Evolutionary conservation across 768 basidiomycete species (phyloP).

Genomic region (Mycena chlorophos): DNA sequence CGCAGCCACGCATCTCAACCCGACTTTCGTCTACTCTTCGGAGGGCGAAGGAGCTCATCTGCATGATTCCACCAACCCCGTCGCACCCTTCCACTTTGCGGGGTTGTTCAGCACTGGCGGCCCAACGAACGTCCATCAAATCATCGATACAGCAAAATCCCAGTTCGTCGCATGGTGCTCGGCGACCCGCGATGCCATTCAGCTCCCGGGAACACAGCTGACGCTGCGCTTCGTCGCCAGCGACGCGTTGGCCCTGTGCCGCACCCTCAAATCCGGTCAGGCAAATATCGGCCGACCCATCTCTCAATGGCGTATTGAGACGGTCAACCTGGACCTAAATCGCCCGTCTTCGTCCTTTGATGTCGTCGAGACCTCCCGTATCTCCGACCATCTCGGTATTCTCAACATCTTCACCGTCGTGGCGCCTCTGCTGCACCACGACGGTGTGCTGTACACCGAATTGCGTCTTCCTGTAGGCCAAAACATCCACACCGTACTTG

Average conservation of each 20-base stretch:
- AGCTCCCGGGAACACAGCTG: background rate
- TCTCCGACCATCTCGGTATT: slow-evolving; percentile 47
- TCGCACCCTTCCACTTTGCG: slow-evolving; percentile 42
- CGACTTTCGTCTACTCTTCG: slow-evolving; percentile 44
- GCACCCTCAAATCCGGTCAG: slow-evolving; percentile 30
- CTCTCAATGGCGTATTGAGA: slow-evolving; percentile 34
- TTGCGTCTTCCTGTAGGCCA: slow-evolving; percentile 33
- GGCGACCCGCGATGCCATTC: slow-evolving; percentile 15
- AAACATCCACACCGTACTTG: slow-evolving; percentile 33
- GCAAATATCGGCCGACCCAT: slow-evolving; percentile 31
- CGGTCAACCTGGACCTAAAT: slow-evolving; percentile 31
- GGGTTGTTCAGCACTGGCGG: slow-evolving; percentile 1
- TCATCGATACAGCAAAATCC: slow-evolving; percentile 1
- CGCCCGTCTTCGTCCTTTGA: slow-evolving; percentile 41
- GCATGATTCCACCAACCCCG: slow-evolving; percentile 45
- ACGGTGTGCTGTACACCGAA: slow-evolving; percentile 39
- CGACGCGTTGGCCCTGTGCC: slow-evolving; percentile 41
- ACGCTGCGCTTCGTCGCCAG: slow-evolving; percentile 43
- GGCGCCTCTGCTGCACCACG: slow-evolving; percentile 37
- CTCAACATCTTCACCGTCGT: slow-evolving; percentile 44
- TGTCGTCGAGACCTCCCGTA: slow-evolving; percentile 51
- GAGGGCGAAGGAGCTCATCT: slow-evolving; percentile 40
- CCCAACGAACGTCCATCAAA: slow-evolving; percentile 1
- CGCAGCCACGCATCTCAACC: slow-evolving; percentile 38
- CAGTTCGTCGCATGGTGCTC: slow-evolving; percentile 22